Conservation (phyloP, 2,329 filamentous ascomycete genomes). For the Stagonosporopsis chrysanthemi region DNA sequence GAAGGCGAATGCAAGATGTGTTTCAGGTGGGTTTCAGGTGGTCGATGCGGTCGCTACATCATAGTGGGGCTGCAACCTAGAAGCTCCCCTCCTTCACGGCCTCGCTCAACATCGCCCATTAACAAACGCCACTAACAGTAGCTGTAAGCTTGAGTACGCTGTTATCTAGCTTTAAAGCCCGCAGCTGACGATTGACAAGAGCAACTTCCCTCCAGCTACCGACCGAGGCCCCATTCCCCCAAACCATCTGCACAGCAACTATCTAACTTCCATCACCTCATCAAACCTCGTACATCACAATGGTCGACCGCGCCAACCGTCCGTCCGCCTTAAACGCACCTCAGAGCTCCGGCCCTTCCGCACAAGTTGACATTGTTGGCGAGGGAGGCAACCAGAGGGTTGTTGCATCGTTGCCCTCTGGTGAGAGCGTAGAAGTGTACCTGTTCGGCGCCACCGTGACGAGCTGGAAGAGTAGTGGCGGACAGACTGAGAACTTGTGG, state of each 20-base stretch:
- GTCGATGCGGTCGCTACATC: conserved; percentile 14
- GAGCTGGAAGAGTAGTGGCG: conserved; percentile 86
- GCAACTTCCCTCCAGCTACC: neutral
- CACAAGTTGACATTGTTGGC: conserved; percentile 80
- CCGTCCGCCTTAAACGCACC: conserved; percentile 68
- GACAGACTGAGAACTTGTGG: conserved; percentile 81
- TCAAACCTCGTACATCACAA: conserved; percentile 43
- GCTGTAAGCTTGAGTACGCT: conserved; percentile 4
- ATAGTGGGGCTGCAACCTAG: conserved; percentile 30
- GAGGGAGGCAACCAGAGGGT: conserved; percentile 75
- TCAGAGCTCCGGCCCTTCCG: conserved; percentile 68
- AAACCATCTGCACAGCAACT: conserved; percentile 13
- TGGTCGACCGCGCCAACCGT: conserved; percentile 87
- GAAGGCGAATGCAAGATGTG: conserved; percentile 14
- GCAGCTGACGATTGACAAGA: conserved; percentile 2
- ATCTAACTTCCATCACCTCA: conserved; percentile 11
- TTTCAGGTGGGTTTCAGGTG: conserved; percentile 22
- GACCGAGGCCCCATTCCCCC: neutral
- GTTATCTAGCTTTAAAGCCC: conserved; percentile 3
- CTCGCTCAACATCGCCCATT: conserved; percentile 25
- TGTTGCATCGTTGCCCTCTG: conserved; percentile 80
- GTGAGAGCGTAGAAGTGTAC: conserved; percentile 84
- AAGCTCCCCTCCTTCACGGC: conserved; percentile 17
- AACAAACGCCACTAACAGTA: conserved; percentile 25
- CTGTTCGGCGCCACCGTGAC: conserved; percentile 93